A percentile compares a stretch with the other conserved stretches of the same genome.
Evolutionary conservation across 139 green algal genomes (phyloP).

Genomic region (Chlamydomonas sp.): DNA sequence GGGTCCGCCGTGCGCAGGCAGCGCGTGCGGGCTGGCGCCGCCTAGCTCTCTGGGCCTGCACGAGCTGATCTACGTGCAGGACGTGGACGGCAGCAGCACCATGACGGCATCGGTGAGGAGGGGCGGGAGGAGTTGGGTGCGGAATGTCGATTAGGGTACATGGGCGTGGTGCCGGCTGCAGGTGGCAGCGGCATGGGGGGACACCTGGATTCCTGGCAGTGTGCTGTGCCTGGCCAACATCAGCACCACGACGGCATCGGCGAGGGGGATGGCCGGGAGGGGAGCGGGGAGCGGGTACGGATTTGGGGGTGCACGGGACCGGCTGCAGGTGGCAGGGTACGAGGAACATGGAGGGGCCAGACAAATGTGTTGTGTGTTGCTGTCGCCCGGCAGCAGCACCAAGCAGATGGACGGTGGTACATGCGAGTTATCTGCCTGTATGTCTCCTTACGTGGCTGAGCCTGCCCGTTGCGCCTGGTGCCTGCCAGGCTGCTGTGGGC

Average conservation of each 20-base stretch:
- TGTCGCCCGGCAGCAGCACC: too few species aligned
- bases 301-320: not conserved
- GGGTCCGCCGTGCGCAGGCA: not conserved
- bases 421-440: not conserved
- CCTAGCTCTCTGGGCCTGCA: too few species aligned
- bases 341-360: not conserved
- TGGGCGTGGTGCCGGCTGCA: not conserved
- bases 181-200: too few species aligned
- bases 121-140: not conserved
- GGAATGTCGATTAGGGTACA: not conserved
- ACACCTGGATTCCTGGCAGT: too few species aligned
- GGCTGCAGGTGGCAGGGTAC: not conserved
- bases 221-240: not conserved
- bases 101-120: not conserved
- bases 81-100: constrained; percentile 30
- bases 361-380: too few species aligned
- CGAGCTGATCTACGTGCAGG: constrained; percentile 7
- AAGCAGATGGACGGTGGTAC: not conserved
- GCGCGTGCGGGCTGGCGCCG: not conserved
- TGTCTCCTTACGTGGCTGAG: not conserved
- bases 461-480: not conserved
- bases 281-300: not conserved
- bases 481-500: too few species aligned
- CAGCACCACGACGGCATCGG: not conserved
- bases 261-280: not conserved